Conservation (phyloP, 2,329 filamentous ascomycete genomes). For the Fusarium sublunatum region DNA sequence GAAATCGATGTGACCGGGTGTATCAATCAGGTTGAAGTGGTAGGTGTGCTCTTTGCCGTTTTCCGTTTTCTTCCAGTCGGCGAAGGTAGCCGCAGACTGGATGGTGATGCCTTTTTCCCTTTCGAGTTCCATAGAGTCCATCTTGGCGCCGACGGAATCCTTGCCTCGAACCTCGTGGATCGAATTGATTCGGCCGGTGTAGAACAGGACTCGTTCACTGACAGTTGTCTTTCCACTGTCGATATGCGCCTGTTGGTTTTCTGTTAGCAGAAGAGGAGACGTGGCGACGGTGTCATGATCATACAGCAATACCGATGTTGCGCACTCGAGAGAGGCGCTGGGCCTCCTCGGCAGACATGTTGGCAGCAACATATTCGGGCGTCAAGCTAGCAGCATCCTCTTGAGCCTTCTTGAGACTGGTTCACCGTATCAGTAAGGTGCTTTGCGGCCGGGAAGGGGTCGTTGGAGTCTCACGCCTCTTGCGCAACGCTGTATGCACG, state of each 20-base stretch:
- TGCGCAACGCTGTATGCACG: conserved; percentile 52
- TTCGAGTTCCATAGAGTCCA: conserved; percentile 99
- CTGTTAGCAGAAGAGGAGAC: conserved; percentile 28
- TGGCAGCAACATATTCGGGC: conserved; percentile 74
- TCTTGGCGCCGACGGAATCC: conserved; percentile 96
- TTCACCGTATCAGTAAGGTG: conserved; percentile 27
- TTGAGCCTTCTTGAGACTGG: conserved; percentile 63
- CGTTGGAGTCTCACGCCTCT: conserved; percentile 53
- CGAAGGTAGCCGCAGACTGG: conserved; percentile 97
- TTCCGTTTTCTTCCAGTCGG: conserved; percentile 92
- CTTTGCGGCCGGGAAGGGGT: not conserved
- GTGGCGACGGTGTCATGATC: conserved; percentile 9
- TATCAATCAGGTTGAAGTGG: conserved; percentile 98
- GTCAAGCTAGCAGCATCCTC: conserved; percentile 64
- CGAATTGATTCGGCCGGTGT: conserved; percentile 94
- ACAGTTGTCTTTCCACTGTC: conserved; percentile 98
- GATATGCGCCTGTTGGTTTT: conserved; percentile 80
- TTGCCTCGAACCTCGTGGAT: conserved; percentile 98
- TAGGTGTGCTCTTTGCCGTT: conserved; percentile 89
- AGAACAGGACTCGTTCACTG: conserved; percentile 96
- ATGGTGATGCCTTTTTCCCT: conserved; percentile 99
- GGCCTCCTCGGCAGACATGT: conserved; percentile 83
- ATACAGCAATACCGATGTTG: conserved; percentile 97
- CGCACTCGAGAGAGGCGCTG: conserved; percentile 82
- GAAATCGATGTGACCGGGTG: conserved; percentile 98